Conservation (phyloP, 1,284 basidiomycete species). For the Gomphus sp. region DNA sequence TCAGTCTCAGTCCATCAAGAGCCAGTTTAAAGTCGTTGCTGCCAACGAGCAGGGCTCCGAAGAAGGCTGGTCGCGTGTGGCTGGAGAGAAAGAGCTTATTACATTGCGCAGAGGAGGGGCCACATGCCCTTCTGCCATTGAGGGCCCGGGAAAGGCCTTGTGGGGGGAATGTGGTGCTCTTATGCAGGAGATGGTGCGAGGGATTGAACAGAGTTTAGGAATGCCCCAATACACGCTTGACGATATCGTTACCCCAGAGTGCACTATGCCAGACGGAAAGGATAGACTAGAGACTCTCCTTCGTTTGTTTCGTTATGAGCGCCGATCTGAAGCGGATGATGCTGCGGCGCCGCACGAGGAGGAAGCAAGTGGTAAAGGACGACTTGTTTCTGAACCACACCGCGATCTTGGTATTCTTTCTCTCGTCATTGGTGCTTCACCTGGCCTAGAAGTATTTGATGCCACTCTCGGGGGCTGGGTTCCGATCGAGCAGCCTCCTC, state of each 20-base stretch:
- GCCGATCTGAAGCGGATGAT: slow-evolving; percentile 4
- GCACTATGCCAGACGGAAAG: slow-evolving; percentile 13
- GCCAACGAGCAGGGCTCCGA: slow-evolving; percentile 18
- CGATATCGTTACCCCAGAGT: slow-evolving; percentile 14
- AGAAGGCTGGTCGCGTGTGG: slow-evolving; percentile 21
- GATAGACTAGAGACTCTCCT: slow-evolving; percentile 19
- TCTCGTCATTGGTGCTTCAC: slow-evolving; percentile 23
- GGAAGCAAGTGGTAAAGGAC: slow-evolving; percentile 6
- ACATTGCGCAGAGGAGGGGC: slow-evolving; percentile 16
- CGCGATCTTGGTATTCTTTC: slow-evolving; percentile 22
- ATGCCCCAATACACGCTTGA: slow-evolving; percentile 15
- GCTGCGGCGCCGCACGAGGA: background rate
- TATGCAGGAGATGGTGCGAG: slow-evolving; percentile 16
- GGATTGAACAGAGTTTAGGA: slow-evolving; percentile 19
- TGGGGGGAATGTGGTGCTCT: slow-evolving; percentile 19
- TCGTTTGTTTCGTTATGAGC: slow-evolving; percentile 22
- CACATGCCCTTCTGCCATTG: slow-evolving; percentile 12
- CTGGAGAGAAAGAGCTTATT: slow-evolving; percentile 23
- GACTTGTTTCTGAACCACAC: slow-evolving; percentile 21
- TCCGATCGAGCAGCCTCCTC: slow-evolving; percentile 18
- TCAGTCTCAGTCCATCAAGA: slow-evolving; percentile 13
- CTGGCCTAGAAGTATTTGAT: slow-evolving; percentile 22
- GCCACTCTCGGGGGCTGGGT: slow-evolving; percentile 15
- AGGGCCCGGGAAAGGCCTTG: slow-evolving; percentile 11
- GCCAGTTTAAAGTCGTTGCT: slow-evolving; percentile 5